Conservation (phyloP, 23 red algal genomes). For the Porphyridium purpureum region DNA sequence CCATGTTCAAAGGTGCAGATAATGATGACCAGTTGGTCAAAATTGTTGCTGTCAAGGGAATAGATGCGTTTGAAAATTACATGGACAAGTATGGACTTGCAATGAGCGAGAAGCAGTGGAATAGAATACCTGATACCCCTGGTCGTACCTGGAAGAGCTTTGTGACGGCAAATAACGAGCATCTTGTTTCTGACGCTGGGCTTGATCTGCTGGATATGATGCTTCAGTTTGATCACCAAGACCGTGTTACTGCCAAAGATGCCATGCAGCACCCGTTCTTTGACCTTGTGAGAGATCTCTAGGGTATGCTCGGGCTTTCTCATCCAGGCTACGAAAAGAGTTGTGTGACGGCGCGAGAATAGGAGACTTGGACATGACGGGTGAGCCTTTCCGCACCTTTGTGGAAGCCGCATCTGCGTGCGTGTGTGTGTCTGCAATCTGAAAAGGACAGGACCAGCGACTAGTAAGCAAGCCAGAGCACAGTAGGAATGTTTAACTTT, state of each 20-base stretch:
- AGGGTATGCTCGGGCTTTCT: too few species aligned
- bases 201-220: conserved; percentile 80
- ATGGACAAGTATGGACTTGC: conserved; percentile 59
- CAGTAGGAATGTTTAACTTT: too few species aligned
- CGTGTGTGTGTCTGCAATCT: too few species aligned
- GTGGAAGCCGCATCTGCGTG: too few species aligned
- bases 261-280: conserved; percentile 96
- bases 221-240: conserved; percentile 84
- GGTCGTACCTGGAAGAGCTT: conserved; percentile 63
- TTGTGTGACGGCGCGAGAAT: too few species aligned
- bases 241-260: conserved; percentile 76
- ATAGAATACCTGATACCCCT: conserved; percentile 27
- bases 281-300: too few species aligned
- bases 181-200: conserved; percentile 58
- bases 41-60: conserved; percentile 83
- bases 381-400: too few species aligned
- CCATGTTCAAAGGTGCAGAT: conserved; percentile 93
- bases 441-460: too few species aligned
- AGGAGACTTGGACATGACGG: too few species aligned
- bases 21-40: conserved; percentile 97
- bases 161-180: conserved; percentile 58
- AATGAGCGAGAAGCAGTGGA: conserved; percentile 25
- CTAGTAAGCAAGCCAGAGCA: too few species aligned
- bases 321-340: too few species aligned
- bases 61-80: conserved; percentile 64